These are phyloP conservation scores for Gymnopilus junonius DNA, from an alignment of 768 basidiomycete species.

Conservation along the genomic window DNA sequence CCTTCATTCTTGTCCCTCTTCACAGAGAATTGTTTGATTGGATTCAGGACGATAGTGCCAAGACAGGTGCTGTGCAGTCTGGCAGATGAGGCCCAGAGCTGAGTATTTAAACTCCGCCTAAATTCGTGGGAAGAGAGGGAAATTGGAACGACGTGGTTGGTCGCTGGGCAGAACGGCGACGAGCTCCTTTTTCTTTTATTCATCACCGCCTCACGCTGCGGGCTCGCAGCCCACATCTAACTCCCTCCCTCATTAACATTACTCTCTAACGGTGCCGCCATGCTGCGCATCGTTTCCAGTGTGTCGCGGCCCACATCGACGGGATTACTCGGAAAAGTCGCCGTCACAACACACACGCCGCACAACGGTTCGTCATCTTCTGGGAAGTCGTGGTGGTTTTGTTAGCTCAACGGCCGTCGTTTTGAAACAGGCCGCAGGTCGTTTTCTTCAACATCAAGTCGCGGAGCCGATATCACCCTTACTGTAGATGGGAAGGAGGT, in stretches of 20 bases:
- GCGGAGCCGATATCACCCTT: slow-evolving; percentile 83
- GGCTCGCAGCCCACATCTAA: slow-evolving; percentile 36
- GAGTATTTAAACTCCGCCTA: slow-evolving; percentile 29
- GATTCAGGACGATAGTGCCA: no score
- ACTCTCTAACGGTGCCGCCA: slow-evolving; percentile 31
- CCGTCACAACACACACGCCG: slow-evolving; percentile 42
- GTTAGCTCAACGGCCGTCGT: slow-evolving; percentile 5
- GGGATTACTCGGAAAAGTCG: slow-evolving; percentile 72
- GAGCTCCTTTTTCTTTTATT: slow-evolving; percentile 37
- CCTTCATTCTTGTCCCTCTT: not conserved
- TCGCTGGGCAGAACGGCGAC: slow-evolving; percentile 50
- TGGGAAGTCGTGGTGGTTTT: not conserved
- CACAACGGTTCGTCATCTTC: slow-evolving; percentile 28
- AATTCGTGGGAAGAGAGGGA: slow-evolving; percentile 42
- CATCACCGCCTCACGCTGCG: slow-evolving; percentile 29
- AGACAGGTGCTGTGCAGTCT: no score
- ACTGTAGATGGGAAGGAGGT: slow-evolving; percentile 98
- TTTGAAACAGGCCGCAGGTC: slow-evolving; percentile 53
- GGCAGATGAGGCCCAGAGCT: no score
- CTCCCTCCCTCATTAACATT: slow-evolving; percentile 26
- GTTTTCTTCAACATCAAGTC: slow-evolving; percentile 67
- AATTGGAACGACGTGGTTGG: slow-evolving; percentile 48
- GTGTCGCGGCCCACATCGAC: slow-evolving; percentile 64
- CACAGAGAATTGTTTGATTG: no score
- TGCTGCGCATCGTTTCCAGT: slow-evolving; percentile 72